Conservation (phyloP, 176 grass and related monocot species). For the Hsuehochloa calcarea region DNA sequence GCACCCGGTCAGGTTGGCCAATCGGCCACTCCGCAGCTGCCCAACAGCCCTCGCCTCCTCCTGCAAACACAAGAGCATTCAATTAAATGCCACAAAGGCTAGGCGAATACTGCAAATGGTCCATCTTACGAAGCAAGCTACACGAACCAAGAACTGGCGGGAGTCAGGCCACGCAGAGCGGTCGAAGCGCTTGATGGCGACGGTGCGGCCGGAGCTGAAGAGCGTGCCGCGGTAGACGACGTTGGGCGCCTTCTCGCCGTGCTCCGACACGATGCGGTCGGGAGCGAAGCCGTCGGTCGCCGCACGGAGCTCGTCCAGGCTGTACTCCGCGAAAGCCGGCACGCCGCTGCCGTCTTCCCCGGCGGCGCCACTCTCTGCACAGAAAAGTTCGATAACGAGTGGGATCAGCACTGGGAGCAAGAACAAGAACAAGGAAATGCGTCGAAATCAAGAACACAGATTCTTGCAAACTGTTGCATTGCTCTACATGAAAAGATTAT, state of each 20-base stretch:
- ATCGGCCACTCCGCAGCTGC: slow-evolving; percentile 62
- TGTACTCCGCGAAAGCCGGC: slow-evolving; percentile 63
- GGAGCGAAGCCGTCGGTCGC: slow-evolving; percentile 79
- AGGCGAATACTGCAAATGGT: not conserved
- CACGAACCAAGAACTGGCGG: slow-evolving; percentile 68
- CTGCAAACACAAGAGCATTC: slow-evolving; percentile 25
- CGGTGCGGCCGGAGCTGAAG: slow-evolving; percentile 56
- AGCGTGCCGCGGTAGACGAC: slow-evolving; percentile 78
- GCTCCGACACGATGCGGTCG: slow-evolving; percentile 83
- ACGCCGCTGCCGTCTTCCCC: slow-evolving; percentile 40
- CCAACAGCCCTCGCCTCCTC: slow-evolving; percentile 80
- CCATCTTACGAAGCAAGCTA: not conserved
- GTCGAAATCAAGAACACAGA: slow-evolving; percentile 9
- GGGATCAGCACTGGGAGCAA: slow-evolving; percentile 24
- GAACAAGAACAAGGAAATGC: not conserved
- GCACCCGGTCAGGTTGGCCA: slow-evolving; percentile 75
- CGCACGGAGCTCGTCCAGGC: slow-evolving; percentile 63
- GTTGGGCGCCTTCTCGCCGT: slow-evolving; percentile 88
- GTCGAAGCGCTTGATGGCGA: slow-evolving; percentile 68
- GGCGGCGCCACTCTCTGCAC: slow-evolving; percentile 41
- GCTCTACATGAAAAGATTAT: not conserved
- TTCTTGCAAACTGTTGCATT: slow-evolving; percentile 4
- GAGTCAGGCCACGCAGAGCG: slow-evolving; percentile 76
- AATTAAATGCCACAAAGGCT: slow-evolving; percentile 2
- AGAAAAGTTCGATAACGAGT: not conserved